Conservation (phyloP, 495 filamentous ascomycete species). For the Trichoderma erinaceum region DNA sequence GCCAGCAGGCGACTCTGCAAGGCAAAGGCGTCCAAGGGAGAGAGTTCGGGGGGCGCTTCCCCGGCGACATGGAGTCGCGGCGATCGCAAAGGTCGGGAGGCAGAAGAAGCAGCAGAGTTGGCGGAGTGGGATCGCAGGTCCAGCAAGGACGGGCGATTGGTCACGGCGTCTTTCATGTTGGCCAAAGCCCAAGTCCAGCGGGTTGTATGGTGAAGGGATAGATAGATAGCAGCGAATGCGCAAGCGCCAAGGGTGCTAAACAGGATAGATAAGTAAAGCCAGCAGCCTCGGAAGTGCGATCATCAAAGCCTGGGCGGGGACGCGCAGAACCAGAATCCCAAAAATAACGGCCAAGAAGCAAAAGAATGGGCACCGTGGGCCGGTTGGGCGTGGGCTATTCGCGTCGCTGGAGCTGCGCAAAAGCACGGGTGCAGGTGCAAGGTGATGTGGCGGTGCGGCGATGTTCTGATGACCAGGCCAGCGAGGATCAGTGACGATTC, state of each 20-base stretch:
- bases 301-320: background rate
- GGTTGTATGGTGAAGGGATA: background rate
- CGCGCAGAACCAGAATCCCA: background rate
- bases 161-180: conserved; percentile 35
- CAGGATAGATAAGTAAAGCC: conserved; percentile 7
- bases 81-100: conserved; percentile 51
- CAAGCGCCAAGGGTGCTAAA: conserved; percentile 12
- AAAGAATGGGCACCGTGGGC: background rate
- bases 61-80: conserved; percentile 75
- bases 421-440: conserved; percentile 5
- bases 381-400: background rate
- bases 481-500: background rate
- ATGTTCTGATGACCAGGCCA: conserved; percentile 6
- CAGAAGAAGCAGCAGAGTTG: conserved; percentile 35
- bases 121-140: conserved; percentile 60
- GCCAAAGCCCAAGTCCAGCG: conserved; percentile 14
- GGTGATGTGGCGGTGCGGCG: conserved; percentile 11
- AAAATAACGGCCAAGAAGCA: background rate
- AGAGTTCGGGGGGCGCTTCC: conserved; percentile 84
- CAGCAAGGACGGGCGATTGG: conserved; percentile 51
- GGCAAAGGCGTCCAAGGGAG: conserved; percentile 90
- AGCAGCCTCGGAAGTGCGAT: background rate
- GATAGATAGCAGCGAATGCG: conserved; percentile 4
- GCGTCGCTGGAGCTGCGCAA: background rate
- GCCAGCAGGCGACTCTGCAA: conserved; percentile 80